phyloP scores from a whole-genome alignment of 163 green algal genomes.

The Smithsoniella earleae region DNA sequence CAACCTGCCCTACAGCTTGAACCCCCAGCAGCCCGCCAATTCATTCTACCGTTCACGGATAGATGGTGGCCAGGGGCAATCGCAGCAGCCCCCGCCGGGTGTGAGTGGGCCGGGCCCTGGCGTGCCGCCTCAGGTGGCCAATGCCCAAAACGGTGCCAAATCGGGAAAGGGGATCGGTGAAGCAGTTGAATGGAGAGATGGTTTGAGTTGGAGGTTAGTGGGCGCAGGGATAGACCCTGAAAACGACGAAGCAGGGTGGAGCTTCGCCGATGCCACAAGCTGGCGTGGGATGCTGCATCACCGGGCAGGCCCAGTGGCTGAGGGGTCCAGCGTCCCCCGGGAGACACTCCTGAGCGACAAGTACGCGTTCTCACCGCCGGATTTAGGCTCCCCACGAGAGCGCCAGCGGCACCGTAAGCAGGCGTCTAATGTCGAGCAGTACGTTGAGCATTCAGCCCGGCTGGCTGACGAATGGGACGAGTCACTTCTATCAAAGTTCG shows the following conservation, averaged over 20 bases:
- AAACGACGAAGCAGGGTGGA: neutral
- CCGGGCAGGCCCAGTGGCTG: neutral
- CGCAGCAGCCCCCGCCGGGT: too few species aligned
- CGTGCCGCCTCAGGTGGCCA: too few species aligned
- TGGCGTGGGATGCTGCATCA: neutral
- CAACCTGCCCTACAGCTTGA: too few species aligned
- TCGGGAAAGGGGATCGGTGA: too few species aligned
- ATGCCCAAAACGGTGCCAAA: too few species aligned
- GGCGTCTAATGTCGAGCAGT: neutral
- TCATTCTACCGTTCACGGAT: too few species aligned
- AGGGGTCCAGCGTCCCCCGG: neutral
- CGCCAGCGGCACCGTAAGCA: neutral
- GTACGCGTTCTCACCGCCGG: neutral
- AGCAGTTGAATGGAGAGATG: too few species aligned
- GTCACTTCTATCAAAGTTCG: neutral
- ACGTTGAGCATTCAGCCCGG: conserved; percentile 12
- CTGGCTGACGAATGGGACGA: neutral
- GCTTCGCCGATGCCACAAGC: neutral
- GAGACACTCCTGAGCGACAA: neutral
- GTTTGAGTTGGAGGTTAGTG: too few species aligned
- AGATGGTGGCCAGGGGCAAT: too few species aligned
- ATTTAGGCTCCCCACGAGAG: neutral
- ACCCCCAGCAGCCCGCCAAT: neutral
- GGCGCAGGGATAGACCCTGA: too few species aligned
- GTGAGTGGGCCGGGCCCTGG: too few species aligned